Conservation (phyloP, 345 rosid species). For the Excoecaria agallocha region DNA sequence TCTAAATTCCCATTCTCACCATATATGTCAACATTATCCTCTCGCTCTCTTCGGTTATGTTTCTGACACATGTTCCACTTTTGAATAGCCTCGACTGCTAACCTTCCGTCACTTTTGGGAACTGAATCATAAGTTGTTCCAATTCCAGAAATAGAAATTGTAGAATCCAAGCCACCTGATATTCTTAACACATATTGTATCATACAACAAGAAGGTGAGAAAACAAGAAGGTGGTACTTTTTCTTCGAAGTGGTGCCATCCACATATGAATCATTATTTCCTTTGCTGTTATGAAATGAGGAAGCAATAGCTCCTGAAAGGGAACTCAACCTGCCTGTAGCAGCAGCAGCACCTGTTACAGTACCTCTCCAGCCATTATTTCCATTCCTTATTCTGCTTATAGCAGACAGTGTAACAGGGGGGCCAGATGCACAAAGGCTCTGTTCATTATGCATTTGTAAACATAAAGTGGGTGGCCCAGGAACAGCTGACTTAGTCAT, state of each 20-base stretch:
- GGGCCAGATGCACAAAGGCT: constrained; percentile 45
- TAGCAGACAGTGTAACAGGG: constrained; percentile 67
- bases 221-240: constrained; percentile 68
- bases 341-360: constrained; percentile 78
- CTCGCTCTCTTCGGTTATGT: constrained; percentile 64
- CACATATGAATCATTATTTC: constrained; percentile 28
- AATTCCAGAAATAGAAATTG: constrained; percentile 30
- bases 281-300: constrained; percentile 62
- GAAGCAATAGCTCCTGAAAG: constrained; percentile 72
- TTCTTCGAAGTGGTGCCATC: constrained; percentile 35
- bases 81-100: constrained; percentile 66
- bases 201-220: constrained; percentile 80
- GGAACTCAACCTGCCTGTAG: constrained; percentile 69
- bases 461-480: constrained; percentile 37
- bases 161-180: constrained; percentile 39
- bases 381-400: constrained; percentile 80
- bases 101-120: constrained; percentile 59
- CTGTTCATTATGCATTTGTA: constrained; percentile 33
- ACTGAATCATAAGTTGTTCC: constrained; percentile 44
- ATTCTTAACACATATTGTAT: constrained; percentile 60
- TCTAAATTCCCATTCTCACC: constrained; percentile 69
- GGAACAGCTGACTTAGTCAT: constrained; percentile 36
- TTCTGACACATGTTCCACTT: constrained; percentile 87
- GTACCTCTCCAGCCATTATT: constrained; percentile 77
- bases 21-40: constrained; percentile 74